These are phyloP conservation scores for Chaetoscypha palmicola DNA, from an alignment of 2,329 filamentous ascomycete genomes.

Conservation along the genomic window DNA sequence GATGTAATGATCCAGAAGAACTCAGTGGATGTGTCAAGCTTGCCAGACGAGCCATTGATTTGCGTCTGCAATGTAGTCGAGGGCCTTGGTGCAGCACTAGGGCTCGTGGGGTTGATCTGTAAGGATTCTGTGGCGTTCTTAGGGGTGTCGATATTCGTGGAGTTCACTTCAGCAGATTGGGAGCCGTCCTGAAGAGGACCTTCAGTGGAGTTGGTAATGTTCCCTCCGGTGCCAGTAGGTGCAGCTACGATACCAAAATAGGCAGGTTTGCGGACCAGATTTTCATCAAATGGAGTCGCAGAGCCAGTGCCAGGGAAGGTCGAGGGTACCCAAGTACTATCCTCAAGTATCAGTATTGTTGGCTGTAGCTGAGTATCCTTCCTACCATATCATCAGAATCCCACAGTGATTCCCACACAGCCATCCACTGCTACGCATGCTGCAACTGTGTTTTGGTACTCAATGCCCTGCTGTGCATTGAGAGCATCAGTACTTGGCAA, in stretches of 20 bases:
- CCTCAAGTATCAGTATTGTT: not conserved
- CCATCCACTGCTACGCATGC: slow-evolving; percentile 8
- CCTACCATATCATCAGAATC: slow-evolving; percentile 11
- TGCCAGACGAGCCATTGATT: not conserved
- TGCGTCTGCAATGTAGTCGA: not conserved
- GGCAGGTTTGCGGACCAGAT: slow-evolving; percentile 10
- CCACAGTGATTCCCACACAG: slow-evolving; percentile 16
- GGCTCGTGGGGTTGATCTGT: not conserved
- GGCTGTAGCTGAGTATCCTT: not conserved
- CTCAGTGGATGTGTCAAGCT: too few species aligned
- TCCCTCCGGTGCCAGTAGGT: slow-evolving; percentile 3
- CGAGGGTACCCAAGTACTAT: slow-evolving; percentile 17
- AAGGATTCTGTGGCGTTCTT: not conserved
- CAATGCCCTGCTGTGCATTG: slow-evolving; percentile 38
- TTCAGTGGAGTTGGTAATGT: not conserved
- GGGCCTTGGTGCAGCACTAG: not conserved
- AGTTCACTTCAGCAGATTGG: not conserved
- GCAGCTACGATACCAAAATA: slow-evolving; percentile 14
- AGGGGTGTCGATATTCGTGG: not conserved
- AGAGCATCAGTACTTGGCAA: slow-evolving; percentile 37
- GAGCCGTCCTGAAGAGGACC: not conserved
- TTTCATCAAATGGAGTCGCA: slow-evolving; percentile 13
- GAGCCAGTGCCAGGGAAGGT: slow-evolving; percentile 14
- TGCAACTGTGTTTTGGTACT: slow-evolving; percentile 33
- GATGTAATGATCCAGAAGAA: too few species aligned